Evolutionary conservation across 106 monocot genomes (phyloP).

Genomic region (Phalaenopsis aphrodite): DNA sequence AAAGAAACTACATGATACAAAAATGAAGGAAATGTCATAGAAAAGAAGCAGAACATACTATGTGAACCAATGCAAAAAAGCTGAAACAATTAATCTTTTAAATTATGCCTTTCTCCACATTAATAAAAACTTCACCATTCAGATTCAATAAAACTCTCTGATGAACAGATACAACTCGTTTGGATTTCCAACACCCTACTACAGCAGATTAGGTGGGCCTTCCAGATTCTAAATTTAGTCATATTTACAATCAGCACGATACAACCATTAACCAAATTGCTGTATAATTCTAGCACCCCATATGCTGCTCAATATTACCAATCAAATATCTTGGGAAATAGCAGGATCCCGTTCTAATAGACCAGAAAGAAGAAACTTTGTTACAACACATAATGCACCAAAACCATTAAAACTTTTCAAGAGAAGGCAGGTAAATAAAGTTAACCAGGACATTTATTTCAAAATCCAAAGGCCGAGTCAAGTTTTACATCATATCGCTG

Average conservation of each 20-base stretch:
- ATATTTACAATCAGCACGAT: neutral
- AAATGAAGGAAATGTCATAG: neutral
- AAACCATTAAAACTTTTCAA: neutral
- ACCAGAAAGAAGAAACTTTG: neutral
- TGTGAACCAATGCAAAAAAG: neutral
- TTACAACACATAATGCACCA: neutral
- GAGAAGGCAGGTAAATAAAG: neutral
- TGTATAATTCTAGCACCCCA: neutral
- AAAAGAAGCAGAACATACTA: neutral
- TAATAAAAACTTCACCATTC: neutral
- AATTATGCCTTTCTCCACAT: neutral
- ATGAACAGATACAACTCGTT: neutral
- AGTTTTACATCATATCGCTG: neutral
- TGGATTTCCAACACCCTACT: neutral
- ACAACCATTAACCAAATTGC: neutral
- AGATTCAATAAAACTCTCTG: neutral
- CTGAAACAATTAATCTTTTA: neutral
- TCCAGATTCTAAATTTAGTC: neutral
- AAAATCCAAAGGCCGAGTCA: neutral
- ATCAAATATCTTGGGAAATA: neutral
- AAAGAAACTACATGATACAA: neutral
- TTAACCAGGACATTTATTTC: neutral
- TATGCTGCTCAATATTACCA: neutral
- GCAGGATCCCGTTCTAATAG: neutral
- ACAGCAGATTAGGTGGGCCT: neutral